Percentiles rank a stretch among this genome's conserved stretches.
phyloP scores from a whole-genome alignment of 345 rosid genomes.

The Lenwebbia sp. region DNA sequence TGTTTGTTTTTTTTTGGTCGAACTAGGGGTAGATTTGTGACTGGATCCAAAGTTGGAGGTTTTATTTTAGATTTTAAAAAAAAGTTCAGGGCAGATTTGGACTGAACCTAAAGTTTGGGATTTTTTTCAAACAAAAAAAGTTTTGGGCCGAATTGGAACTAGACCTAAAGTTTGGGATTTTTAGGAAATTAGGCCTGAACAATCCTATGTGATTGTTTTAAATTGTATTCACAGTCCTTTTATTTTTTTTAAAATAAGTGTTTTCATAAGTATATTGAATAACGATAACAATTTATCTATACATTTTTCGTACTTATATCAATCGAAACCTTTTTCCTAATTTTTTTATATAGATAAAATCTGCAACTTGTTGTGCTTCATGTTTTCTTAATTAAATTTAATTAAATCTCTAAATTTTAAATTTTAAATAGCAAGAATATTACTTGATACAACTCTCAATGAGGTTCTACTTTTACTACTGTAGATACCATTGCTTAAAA shows the following conservation, averaged over 20 bases:
- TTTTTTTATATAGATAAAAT: background rate
- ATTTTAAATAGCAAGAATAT: background rate
- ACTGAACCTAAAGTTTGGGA: background rate
- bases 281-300: background rate
- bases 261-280: background rate
- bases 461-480: background rate
- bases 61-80: background rate
- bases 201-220: no score
- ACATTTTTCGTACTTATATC: background rate
- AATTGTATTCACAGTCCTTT: background rate
- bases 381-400: background rate
- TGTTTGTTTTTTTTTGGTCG: no score
- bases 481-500: background rate
- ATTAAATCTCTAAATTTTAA: background rate
- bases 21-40: background rate
- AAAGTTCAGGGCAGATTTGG: background rate
- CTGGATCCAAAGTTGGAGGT: background rate
- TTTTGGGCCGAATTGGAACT: background rate
- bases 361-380: background rate
- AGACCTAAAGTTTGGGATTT: background rate
- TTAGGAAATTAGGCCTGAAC: background rate
- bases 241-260: background rate
- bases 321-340: background rate
- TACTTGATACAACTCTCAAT: background rate
- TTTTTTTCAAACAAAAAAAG: no score